Evolutionary conservation across 805 yeast species (phyloP), one percentile per base, ranked within the genome.

Genomic region (Teunomyces pallodes): DNA sequence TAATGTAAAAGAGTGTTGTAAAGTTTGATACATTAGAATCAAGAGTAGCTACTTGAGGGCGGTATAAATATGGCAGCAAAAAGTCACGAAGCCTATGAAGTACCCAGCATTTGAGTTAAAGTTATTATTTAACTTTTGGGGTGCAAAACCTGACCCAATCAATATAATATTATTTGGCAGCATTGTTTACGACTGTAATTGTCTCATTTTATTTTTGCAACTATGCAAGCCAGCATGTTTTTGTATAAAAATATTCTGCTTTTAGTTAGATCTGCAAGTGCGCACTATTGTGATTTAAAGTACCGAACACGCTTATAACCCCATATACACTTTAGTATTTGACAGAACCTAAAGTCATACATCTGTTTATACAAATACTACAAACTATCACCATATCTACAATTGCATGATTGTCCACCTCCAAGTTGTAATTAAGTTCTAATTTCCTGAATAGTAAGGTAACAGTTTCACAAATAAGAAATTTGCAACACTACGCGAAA

Each of bases 61-160:
- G 17, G n/a, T 14, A 28, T 30, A 33, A 24, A 27, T 29, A 33
- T 32, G 16, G 29, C 45, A 30, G 30, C 46, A 33, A 29, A 29
- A 43, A 33, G 9, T 13, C 5, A 13, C 14, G 9, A 30, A 42
- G 44, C 44, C 44, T 12, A 26, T 3, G 9, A 12, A 7, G n/a
- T 4, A 24, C 9, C 16, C 41, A 24, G 41, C 27, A 38, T 26
- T 29, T 16, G 14, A 20, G 20, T 26, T n/a, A 29, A 17, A 38
- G 36, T 38, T 38, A 38, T 38, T 38, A 38, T 38, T 38, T 38
- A 38, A 9, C 28, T 38, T 9, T n/a, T 32, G 16, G 17, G 35
- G 16, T 8, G 13, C 9, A 14, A 13, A 36, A 36, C 9, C 40
- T 17, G n/a, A 14, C 27, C 27, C 24, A 36, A 17, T 24, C 14